phyloP scores from a whole-genome alignment of 2,329 filamentous ascomycete genomes.

The Lasiodiplodia theobromae region DNA sequence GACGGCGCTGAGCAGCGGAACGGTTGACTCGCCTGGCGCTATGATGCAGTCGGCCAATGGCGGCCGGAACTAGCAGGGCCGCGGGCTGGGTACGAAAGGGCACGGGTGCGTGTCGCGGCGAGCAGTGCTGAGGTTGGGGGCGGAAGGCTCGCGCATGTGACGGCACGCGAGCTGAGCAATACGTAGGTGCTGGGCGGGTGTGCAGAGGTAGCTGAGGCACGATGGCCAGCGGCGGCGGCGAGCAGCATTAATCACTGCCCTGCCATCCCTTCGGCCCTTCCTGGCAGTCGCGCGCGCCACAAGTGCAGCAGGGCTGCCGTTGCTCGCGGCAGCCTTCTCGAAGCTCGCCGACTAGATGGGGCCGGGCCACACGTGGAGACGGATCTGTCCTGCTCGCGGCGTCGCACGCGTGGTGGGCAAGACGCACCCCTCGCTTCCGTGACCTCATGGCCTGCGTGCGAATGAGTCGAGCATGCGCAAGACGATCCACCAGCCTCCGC shows the following conservation, averaged over 20 bases:
- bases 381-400: neutral
- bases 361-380: conserved; percentile 1
- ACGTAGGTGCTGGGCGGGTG: neutral
- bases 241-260: conserved; percentile 4
- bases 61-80: neutral
- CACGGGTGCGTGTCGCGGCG: conserved; percentile 6
- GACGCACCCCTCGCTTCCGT: conserved; percentile 1
- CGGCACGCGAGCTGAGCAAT: neutral
- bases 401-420: neutral
- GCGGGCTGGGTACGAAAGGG: neutral
- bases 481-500: neutral
- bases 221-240: neutral
- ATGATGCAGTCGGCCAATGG: conserved; percentile 12
- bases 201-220: neutral
- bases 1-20: conserved; percentile 13
- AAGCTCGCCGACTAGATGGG: neutral
- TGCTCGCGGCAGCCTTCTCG: neutral
- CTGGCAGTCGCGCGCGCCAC: neutral
- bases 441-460: conserved; percentile 1
- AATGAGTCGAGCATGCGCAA: neutral
- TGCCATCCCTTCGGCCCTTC: neutral
- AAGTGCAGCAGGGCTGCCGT: neutral
- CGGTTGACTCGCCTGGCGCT: conserved; percentile 19
- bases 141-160: conserved; percentile 9
- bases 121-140: conserved; percentile 3